Percentiles rank a stretch among this genome's conserved stretches.
These are phyloP conservation scores for Podila horticola DNA, from an alignment of 192 early-diverging fungal species.

Conservation along the genomic window DNA sequence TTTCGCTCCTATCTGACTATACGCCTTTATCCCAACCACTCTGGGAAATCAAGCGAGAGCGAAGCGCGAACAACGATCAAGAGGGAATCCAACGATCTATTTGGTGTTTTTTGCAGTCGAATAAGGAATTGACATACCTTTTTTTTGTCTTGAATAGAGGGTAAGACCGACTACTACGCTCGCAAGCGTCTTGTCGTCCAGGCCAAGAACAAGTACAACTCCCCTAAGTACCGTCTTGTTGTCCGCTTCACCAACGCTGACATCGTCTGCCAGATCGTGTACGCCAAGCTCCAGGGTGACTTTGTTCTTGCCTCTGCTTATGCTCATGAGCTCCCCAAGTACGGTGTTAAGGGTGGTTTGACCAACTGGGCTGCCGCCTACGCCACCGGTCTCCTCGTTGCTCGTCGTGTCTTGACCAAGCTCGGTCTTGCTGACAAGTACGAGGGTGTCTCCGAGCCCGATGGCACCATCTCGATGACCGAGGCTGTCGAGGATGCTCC, in stretches of 20 bases:
- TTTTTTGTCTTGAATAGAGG: constrained; percentile 73
- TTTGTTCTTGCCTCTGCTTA: constrained; percentile 95
- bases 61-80: neutral
- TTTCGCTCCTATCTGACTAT: constrained; percentile 93
- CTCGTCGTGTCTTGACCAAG: constrained; percentile 95
- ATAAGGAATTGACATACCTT: neutral
- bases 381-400: constrained; percentile 95
- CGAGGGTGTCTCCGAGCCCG: constrained; percentile 91
- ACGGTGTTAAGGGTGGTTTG: constrained; percentile 97
- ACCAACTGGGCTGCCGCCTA: constrained; percentile 99
- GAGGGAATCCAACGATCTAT: no score
- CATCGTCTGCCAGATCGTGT: constrained; percentile 96
- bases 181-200: constrained; percentile 98
- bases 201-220: constrained; percentile 99
- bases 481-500: constrained; percentile 93
- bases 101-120: neutral
- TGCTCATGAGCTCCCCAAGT: constrained; percentile 95
- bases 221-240: constrained; percentile 99
- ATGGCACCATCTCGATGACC: constrained; percentile 89
- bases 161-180: constrained; percentile 99
- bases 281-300: constrained; percentile 98
- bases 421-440: constrained; percentile 96
- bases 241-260: constrained; percentile 99
- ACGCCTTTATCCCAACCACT: neutral
- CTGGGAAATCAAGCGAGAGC: neutral